Evolutionary conservation across 768 basidiomycete species (phyloP), one percentile per base, ranked within the genome.

Genomic region (Hemileccinum impolitum): DNA sequence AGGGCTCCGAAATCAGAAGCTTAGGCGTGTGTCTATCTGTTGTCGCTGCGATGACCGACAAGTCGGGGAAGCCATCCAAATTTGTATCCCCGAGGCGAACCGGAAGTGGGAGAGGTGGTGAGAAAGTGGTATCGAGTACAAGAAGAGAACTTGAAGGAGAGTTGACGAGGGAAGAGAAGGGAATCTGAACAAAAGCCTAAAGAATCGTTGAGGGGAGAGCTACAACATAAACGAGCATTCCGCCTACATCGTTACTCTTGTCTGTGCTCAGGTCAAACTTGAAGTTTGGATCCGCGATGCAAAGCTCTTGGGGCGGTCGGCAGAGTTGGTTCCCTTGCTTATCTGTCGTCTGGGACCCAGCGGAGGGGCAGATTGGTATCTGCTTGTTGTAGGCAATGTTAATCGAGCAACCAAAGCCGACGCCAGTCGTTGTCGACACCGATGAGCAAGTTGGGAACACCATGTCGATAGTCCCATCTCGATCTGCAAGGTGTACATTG

Each of bases 401-500:
- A 67, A 99, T 79, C 43, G 72, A 73, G 64, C 96, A 98, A 35
- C 81, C 77, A 2, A 72, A 71, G 11, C 94, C 94, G 1, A 89
- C 69, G 3, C 94, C 93, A 0, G 77, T 81, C 1, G 77, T 72
- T 1, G 73, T 64, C 0, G 87, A 85, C n/a, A 90, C 80, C 3
- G 75, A 78, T 0, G 74, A 69, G 63, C 96, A 99, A 1, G 88
- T 88, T 0, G 90, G 79, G 62, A 97, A 92, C 39, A 99, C 76
- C 78, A 98, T 83, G 65, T 98, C 96, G 28, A 98, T 88, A 1
- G 95, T 94, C 1, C 96, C 96, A 58, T 98, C 96, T 7, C 96
- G 84, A 61, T 98, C 94, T 88, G 51, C 2, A 43, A 23, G 26
- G 19, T 12, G 70, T 47, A 40, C 34, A 17, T 46, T 7, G 18